phyloP scores from a whole-genome alignment of 2,329 filamentous ascomycete genomes.

The Monilinia fructigena region DNA sequence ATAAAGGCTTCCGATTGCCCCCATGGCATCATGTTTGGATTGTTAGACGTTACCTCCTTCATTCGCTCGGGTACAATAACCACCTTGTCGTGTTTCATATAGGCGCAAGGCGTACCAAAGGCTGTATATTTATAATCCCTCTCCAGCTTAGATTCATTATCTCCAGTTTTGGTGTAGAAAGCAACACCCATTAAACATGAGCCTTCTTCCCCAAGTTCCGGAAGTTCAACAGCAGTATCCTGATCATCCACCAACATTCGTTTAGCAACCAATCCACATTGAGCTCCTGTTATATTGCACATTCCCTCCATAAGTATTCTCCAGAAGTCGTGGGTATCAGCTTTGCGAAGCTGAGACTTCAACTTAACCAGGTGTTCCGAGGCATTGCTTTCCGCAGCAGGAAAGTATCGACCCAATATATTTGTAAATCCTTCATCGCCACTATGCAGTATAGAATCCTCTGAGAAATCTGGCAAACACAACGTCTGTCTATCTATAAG shows the following conservation, averaged over 20 bases:
- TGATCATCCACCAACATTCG: slow-evolving; percentile 59
- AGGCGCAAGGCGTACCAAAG: slow-evolving; percentile 60
- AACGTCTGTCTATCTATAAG: slow-evolving; percentile 36
- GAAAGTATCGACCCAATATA: slow-evolving; percentile 41
- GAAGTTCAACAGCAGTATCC: slow-evolving; percentile 57
- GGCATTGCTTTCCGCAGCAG: slow-evolving; percentile 56
- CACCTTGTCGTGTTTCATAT: slow-evolving; percentile 71
- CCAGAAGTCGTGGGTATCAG: slow-evolving; percentile 63
- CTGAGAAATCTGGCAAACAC: slow-evolving; percentile 36
- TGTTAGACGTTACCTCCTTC: slow-evolving; percentile 56
- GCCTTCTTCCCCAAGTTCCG: slow-evolving; percentile 58
- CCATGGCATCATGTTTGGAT: slow-evolving; percentile 55
- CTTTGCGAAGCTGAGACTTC: slow-evolving; percentile 54
- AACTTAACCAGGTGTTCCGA: slow-evolving; percentile 58
- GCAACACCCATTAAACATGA: slow-evolving; percentile 64
- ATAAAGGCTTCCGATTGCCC: slow-evolving; percentile 65
- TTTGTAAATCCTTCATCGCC: slow-evolving; percentile 38
- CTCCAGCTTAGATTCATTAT: slow-evolving; percentile 51
- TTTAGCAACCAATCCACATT: slow-evolving; percentile 69
- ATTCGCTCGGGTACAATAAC: slow-evolving; percentile 65
- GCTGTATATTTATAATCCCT: slow-evolving; percentile 63
- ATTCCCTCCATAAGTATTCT: slow-evolving; percentile 61
- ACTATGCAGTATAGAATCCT: slow-evolving; percentile 33
- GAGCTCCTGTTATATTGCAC: slow-evolving; percentile 60
- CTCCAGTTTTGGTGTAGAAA: slow-evolving; percentile 64